These are phyloP conservation scores for Fistulinella prunicolor DNA, from an alignment of 768 basidiomycete species.

Conservation along the genomic window DNA sequence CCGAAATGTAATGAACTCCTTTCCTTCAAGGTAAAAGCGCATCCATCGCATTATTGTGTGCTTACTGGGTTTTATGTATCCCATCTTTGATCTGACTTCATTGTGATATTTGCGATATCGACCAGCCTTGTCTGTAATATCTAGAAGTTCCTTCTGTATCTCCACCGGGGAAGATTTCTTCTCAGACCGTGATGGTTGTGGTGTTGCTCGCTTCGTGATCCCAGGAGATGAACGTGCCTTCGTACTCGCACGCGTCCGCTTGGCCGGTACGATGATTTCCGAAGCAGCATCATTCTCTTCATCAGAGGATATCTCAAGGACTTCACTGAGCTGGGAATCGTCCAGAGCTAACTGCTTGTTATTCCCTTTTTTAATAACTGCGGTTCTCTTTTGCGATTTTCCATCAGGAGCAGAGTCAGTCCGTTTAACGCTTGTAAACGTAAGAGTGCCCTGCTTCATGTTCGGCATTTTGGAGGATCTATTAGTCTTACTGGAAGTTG, in stretches of 20 bases:
- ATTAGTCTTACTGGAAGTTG: neutral
- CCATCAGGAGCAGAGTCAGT: constrained; percentile 28
- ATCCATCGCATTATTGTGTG: constrained; percentile 8
- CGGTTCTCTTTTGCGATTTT: constrained; percentile 17
- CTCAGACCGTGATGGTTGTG: constrained; percentile 8
- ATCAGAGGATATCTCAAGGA: constrained; percentile 20
- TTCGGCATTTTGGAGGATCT: constrained; percentile 9
- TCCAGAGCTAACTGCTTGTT: constrained; percentile 1
- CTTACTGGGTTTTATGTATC: constrained; percentile 58
- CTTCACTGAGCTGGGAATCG: neutral
- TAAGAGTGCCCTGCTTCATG: constrained; percentile 45
- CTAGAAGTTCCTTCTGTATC: constrained; percentile 28
- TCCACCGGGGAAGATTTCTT: constrained; percentile 1
- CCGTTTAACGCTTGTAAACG: constrained; percentile 47
- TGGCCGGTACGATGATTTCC: constrained; percentile 13
- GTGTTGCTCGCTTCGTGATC: neutral
- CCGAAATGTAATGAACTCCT: constrained; percentile 4
- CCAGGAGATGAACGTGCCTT: constrained; percentile 11
- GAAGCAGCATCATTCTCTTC: constrained; percentile 11
- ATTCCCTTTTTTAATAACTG: constrained; percentile 7
- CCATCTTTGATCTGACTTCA: constrained; percentile 52
- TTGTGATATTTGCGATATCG: constrained; percentile 52
- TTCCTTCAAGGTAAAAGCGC: neutral
- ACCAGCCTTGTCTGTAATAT: constrained; percentile 47
- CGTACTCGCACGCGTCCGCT: constrained; percentile 27